Conservation (phyloP, 306 rosid genomes). For the Canavalia gladiata region DNA sequence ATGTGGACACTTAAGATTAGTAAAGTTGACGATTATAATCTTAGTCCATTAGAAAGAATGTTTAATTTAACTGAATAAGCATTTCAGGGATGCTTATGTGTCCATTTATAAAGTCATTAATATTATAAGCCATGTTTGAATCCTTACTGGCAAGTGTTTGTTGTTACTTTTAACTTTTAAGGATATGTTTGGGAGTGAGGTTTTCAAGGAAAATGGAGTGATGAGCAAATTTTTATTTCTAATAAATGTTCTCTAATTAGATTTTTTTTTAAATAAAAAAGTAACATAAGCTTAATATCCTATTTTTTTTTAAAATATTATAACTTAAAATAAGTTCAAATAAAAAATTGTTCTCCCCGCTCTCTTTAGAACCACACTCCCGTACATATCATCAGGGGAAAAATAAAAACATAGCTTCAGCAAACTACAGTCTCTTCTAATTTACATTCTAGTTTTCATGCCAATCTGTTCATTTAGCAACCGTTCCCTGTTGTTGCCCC, state of each 20-base stretch:
- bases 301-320: not conserved
- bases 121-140: constrained; percentile 26
- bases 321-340: not conserved
- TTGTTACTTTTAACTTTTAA: constrained; percentile 10
- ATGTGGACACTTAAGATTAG: not conserved
- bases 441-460: constrained; percentile 34
- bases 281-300: not conserved
- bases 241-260: not conserved
- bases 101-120: constrained; percentile 4
- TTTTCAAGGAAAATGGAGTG: not conserved
- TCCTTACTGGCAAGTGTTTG: not conserved
- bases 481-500: constrained; percentile 37
- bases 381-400: not conserved
- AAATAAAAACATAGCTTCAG: not conserved
- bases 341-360: not conserved
- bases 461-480: constrained; percentile 29
- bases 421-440: not conserved
- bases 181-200: not conserved
- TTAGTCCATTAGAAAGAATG: constrained; percentile 31
- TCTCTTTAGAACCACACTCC: not conserved
- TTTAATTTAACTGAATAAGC: constrained; percentile 3
- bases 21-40: constrained; percentile 8
- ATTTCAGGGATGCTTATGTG: constrained; percentile 1
- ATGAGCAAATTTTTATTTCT: not conserved
- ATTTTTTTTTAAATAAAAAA: not conserved